These are phyloP conservation scores for Cocos nucifera DNA, from an alignment of 176 grass and related monocot genomes.

Conservation along the genomic window DNA sequence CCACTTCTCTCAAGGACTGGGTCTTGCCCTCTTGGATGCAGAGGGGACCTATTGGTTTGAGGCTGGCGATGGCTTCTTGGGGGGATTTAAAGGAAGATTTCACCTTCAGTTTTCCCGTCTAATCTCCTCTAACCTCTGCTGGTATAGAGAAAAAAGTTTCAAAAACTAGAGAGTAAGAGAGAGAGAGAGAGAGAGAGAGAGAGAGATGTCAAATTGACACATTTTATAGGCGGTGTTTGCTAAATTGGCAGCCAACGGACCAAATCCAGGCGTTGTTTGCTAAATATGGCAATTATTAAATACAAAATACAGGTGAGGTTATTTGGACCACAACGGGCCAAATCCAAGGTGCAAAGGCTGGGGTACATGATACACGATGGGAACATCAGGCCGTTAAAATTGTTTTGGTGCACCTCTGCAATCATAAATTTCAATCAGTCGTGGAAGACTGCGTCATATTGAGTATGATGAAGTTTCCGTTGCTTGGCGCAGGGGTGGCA, in stretches of 20 bases:
- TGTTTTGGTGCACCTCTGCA: too few relatives aligned
- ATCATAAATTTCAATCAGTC: too few relatives aligned
- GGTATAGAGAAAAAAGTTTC: background rate
- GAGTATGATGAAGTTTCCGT: too few relatives aligned
- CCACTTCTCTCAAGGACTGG: conserved; percentile 16
- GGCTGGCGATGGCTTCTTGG: conserved; percentile 25
- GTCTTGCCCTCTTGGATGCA: conserved; percentile 28
- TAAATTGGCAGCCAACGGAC: background rate
- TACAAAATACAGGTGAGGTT: too few relatives aligned
- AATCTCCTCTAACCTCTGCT: background rate
- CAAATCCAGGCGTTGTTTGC: background rate
- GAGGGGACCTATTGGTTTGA: conserved; percentile 13
- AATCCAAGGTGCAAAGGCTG: too few relatives aligned
- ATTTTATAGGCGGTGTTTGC: background rate
- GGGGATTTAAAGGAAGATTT: conserved; percentile 33
- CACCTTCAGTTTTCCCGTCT: conserved; percentile 25
- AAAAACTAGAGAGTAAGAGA: background rate
- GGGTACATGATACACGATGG: too few relatives aligned
- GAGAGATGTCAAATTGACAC: background rate
- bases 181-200: conserved; percentile 9
- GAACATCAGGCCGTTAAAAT: too few relatives aligned
- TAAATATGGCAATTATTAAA: background rate
- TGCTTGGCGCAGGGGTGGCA: too few relatives aligned
- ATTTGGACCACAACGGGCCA: too few relatives aligned
- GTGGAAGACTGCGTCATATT: too few relatives aligned